Evolutionary conservation across 495 filamentous ascomycete genomes (phyloP), one percentile per base, ranked within the genome.

Genomic region (Physcia stellaris): DNA sequence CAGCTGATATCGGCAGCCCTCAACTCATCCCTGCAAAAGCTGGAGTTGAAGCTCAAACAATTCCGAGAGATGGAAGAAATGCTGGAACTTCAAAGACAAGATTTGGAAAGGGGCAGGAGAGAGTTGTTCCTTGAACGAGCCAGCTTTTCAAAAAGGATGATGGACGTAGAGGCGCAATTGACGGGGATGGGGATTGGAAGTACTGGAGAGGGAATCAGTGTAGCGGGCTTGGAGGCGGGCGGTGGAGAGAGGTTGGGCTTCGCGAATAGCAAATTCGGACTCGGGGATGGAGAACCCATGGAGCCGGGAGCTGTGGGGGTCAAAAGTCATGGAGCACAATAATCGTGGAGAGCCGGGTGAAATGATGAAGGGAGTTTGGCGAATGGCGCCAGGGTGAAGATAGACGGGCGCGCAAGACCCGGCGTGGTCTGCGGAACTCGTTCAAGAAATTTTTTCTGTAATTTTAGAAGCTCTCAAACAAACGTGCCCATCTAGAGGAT

Each of bases 1-100:
- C 75, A 81, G 12, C 77, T 95, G 31, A 83, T 95, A 17, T 85
- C 83, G 9, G 73, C 82, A 2, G 67, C 85, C 0, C 80, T 93
- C 38, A 94, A 94, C 54, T 63, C 84, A 12, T 85, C 79, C 13
- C 68, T 94, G 21, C 72, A 83, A 50, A 87, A 87, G 56, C 71
- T 86, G 53, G 80, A 87, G 51, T 64, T 86, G 39, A 87, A 87
- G 64, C 66, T 90, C 35, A 74, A 80, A 49, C 93, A 95, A 54
- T 98, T 98, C 66, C 80, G 83, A 48, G 92, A 96, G 61, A 84
- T 98, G 71, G 90, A 98, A 52, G 66, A 78, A 34, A 78, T 94
- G 39, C 66, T 95, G 35, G 81, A 93, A 48, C 83, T 86, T 2
- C 92, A 98, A 61, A 78, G 87, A 35, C 73, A 86, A 27, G 92